Evolutionary conservation across 192 early-diverging fungal genomes (phyloP), one percentile per base, ranked within the genome.

Genomic region (Cetraspora pellucida): DNA sequence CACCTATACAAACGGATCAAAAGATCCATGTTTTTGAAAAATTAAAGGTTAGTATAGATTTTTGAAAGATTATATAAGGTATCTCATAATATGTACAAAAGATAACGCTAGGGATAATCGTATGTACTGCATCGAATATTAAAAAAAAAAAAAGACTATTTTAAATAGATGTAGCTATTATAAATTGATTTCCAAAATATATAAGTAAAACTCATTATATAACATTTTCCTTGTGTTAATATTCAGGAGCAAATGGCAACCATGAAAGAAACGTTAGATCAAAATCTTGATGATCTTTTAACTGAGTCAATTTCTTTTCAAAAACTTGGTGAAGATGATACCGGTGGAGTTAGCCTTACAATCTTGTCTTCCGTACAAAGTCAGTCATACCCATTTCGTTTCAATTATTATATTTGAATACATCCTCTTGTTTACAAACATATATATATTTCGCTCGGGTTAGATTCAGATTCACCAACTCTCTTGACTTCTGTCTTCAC

Each of bases 191-290:
- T 17, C n/a, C 8, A 65, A 13, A 2, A 37, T n/a, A 65, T 43
- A 43, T 7, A 65, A 45, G 11, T 0, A 37, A 65, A 17, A 43
- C 1, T 31, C 9, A 64, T n/a, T 37, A 37, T 37, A 7, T 37
- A 37, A 37, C 37, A 37, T 7, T 37, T 37, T 37, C 3, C 37
- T 37, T 37, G 37, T 37, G 37, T 37, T 37, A 43, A 59, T 58
- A 16, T n/a, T 43, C 23, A 76, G 74, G 7, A 11, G 10, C 57
- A 76, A 66, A 37, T 66, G 5, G 25, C 74, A n/a, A 76, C 6
- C 46, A 76, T 76, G 64, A 76, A 66, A 66, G 74, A 76, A 10
- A 52, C 28, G 13, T 37, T 76, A n/a, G 74, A 76, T 66, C 60
- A 76, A 54, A 55, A 6, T 16, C 59, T 76, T 50, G 60, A 66